Evolutionary conservation across 75 land plant genomes (phyloP).

Genomic region (Gnetum montanum): DNA sequence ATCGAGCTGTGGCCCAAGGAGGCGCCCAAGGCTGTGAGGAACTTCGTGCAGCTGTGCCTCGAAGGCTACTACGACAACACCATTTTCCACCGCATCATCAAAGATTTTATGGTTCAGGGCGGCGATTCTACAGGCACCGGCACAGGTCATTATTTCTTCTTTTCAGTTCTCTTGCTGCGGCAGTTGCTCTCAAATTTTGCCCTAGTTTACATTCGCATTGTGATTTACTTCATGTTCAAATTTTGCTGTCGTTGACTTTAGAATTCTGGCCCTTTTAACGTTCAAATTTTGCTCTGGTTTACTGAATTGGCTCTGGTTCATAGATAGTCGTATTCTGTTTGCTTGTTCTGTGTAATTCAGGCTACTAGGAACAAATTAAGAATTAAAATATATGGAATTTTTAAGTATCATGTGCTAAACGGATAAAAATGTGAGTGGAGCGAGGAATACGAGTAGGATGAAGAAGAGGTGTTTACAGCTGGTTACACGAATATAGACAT

Average conservation of each 20-base stretch:
- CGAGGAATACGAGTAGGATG: too few relatives aligned
- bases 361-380: too few relatives aligned
- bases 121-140: constrained; percentile 95
- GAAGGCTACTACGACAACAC: constrained; percentile 91
- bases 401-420: too few relatives aligned
- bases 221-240: not conserved
- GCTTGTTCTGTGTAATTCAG: too few relatives aligned
- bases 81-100: constrained; percentile 89
- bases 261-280: not conserved
- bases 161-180: not conserved
- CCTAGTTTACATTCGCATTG: not conserved
- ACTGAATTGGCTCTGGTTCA: too few relatives aligned
- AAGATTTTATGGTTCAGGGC: constrained; percentile 80
- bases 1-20: constrained; percentile 99
- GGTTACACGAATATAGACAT: too few relatives aligned
- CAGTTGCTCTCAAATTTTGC: not conserved
- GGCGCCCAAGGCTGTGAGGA: constrained; percentile 95
- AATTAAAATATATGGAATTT: too few relatives aligned
- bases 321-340: too few relatives aligned
- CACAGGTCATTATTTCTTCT: constrained; percentile 28
- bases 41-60: constrained; percentile 95
- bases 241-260: not conserved
- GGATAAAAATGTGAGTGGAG: too few relatives aligned
- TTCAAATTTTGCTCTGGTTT: too few relatives aligned
- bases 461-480: too few relatives aligned